Conservation (phyloP, 176 grass and related monocot species). For the Microstegium vimineum region DNA sequence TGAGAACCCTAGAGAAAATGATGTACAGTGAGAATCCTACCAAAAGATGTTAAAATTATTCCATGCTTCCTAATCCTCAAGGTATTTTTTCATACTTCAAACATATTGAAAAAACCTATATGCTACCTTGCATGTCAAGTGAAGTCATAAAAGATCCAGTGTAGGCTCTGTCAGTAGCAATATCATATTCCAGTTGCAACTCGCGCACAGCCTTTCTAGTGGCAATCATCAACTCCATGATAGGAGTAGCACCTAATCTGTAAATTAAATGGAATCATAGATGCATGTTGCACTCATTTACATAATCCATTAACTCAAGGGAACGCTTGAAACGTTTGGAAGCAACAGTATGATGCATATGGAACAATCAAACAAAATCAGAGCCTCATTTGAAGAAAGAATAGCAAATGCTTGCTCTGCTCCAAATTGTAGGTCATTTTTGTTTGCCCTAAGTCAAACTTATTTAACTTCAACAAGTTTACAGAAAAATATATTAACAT, state of each 20-base stretch:
- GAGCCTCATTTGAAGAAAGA: neutral
- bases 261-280: constrained; percentile 19
- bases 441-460: neutral
- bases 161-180: constrained; percentile 91
- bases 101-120: constrained; percentile 34
- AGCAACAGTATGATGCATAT: neutral
- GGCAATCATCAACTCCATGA: constrained; percentile 98
- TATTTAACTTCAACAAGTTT: neutral
- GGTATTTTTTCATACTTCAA: neutral
- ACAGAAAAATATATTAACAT: neutral
- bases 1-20: constrained; percentile 66
- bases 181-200: constrained; percentile 83
- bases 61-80: neutral
- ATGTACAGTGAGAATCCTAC: constrained; percentile 66
- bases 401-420: neutral
- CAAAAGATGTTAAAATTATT: neutral
- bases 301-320: neutral
- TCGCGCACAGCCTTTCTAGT: constrained; percentile 80
- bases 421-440: neutral
- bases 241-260: constrained; percentile 84
- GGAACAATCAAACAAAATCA: neutral
- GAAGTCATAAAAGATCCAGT: constrained; percentile 96
- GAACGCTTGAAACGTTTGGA: neutral
- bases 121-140: constrained; percentile 79
- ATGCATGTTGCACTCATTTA: neutral